Evolutionary conservation across 495 filamentous ascomycete genomes (phyloP), one percentile per base, ranked within the genome.

Genomic region (Clohesyomyces aquaticus): DNA sequence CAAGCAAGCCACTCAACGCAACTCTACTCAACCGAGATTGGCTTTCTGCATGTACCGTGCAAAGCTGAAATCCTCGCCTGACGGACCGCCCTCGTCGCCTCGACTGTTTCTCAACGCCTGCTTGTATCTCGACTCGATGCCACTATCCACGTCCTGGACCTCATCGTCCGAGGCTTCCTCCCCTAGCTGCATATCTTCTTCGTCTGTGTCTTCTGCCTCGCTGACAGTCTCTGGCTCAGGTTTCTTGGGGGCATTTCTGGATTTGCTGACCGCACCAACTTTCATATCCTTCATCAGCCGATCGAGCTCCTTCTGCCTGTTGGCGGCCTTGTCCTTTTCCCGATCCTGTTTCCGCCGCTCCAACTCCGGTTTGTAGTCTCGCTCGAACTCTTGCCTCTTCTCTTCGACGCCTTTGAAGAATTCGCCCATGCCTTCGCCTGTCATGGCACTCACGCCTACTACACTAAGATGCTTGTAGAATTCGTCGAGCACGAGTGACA

Each of bases 401-500:
- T 86, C 83, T 60, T 87, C 76, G 0, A 98, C 94, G 0, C 91
- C 91, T 26, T 86, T 81, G 73, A 99, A 96, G 76, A 99, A 99
- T 38, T 93, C 90, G 38, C 93, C 88, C 47, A 99, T 84, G 6
- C 94, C 95, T 1, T 88, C 85, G 10, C 94, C 94, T 0, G 92
- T 93, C 86, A 96, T 92, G 19, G 92, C 89, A 63, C 90, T 94
- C 11, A 99, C 94, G 4, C 88, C 91, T 0, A 98, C 92, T 18
- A 99, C 85, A 73, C 85, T 93, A 10, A 99, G 79, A 70, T 96
- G 91, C 11, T 87, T 82, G 73, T 99, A 99, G 73, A 99, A 99
- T 74, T 99, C 94, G 67, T 99, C 95, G 22, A 99, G 78, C 87
- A 99, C 90, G 62, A 98, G 76, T 71, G 89, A 94, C 94, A 99